A percentile compares a stretch with the other conserved stretches of the same genome.
These are phyloP conservation scores for Stentor roeselii DNA, from an alignment of 73 alveolate genomes.

Conservation along the genomic window DNA sequence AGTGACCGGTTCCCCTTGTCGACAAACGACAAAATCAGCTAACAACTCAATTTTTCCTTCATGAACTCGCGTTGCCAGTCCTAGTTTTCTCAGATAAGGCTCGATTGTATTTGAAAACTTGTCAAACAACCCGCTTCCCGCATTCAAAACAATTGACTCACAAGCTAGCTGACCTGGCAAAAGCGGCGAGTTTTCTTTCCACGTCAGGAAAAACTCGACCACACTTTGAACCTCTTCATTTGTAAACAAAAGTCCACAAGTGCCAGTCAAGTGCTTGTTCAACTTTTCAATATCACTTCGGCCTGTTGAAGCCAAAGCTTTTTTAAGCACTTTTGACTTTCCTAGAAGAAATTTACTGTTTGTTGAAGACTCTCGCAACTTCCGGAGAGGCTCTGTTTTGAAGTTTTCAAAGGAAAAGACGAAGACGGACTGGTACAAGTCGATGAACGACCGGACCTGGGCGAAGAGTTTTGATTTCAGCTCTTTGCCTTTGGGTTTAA, in stretches of 20 bases:
- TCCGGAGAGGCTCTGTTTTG: slow-evolving; percentile 71
- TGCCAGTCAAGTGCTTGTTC: not conserved
- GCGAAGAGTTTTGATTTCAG: slow-evolving; percentile 67
- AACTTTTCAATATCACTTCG: not conserved
- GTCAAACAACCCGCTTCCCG: not conserved
- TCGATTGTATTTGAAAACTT: slow-evolving; percentile 24
- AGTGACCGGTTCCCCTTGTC: slow-evolving; percentile 41
- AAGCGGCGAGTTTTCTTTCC: slow-evolving; percentile 5
- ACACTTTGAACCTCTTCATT: not conserved
- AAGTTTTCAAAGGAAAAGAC: slow-evolving; percentile 70
- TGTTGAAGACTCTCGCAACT: slow-evolving; percentile 43
- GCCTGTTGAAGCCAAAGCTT: slow-evolving; percentile 47
- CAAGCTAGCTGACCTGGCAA: not conserved
- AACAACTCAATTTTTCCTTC: slow-evolving; percentile 42
- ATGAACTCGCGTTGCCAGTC: slow-evolving; percentile 36
- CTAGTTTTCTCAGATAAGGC: slow-evolving; percentile 14
- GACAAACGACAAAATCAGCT: slow-evolving; percentile 36
- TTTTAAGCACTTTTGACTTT: slow-evolving; percentile 80
- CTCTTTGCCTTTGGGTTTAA: slow-evolving; percentile 77
- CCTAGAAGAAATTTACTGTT: slow-evolving; percentile 74
- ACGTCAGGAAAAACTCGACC: not conserved
- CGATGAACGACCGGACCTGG: slow-evolving; percentile 64
- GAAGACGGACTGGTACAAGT: slow-evolving; percentile 59
- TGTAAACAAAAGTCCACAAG: slow-evolving; percentile 20
- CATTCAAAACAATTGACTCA: not conserved